phyloP scores from a whole-genome alignment of 192 early-diverging fungal species.

The Haplosporangium gracile region DNA sequence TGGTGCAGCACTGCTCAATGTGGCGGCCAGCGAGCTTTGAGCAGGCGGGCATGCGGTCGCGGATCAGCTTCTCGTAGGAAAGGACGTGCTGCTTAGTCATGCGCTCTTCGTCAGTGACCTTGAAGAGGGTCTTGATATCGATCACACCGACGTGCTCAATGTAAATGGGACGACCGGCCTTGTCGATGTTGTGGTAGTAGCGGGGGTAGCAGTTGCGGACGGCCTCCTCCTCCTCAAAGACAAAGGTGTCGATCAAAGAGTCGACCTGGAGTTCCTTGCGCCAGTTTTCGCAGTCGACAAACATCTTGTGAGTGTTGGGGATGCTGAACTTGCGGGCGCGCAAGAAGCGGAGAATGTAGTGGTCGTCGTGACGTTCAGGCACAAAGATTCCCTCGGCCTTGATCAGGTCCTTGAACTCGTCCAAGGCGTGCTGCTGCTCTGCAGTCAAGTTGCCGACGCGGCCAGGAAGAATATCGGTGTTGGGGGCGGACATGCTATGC shows the following conservation, averaged over 20 bases:
- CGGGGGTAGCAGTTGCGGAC: slow-evolving; percentile 79
- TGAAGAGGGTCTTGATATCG: slow-evolving; percentile 73
- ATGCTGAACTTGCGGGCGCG: slow-evolving; percentile 81
- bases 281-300: slow-evolving; percentile 76
- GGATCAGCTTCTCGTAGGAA: slow-evolving; percentile 77
- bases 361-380: slow-evolving; percentile 72
- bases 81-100: slow-evolving; percentile 81
- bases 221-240: slow-evolving; percentile 72
- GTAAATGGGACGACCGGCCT: slow-evolving; percentile 79
- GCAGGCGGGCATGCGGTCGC: slow-evolving; percentile 79
- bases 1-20: slow-evolving; percentile 80
- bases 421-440: slow-evolving; percentile 67
- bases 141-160: slow-evolving; percentile 78
- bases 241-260: slow-evolving; percentile 67
- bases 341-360: slow-evolving; percentile 79
- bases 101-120: slow-evolving; percentile 74
- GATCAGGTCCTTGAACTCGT: slow-evolving; percentile 70
- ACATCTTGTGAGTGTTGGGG: slow-evolving; percentile 78
- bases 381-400: slow-evolving; percentile 68
- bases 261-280: slow-evolving; percentile 73
- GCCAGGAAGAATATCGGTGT: slow-evolving; percentile 57
- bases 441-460: slow-evolving; percentile 71
- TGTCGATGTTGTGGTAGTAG: slow-evolving; percentile 85
- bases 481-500: slow-evolving; percentile 17
- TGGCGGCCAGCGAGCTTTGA: slow-evolving; percentile 61